These are phyloP conservation scores for Cutaneotrichosporon sp. DNA, from an alignment of 1,284 basidiomycete genomes.

Conservation along the genomic window DNA sequence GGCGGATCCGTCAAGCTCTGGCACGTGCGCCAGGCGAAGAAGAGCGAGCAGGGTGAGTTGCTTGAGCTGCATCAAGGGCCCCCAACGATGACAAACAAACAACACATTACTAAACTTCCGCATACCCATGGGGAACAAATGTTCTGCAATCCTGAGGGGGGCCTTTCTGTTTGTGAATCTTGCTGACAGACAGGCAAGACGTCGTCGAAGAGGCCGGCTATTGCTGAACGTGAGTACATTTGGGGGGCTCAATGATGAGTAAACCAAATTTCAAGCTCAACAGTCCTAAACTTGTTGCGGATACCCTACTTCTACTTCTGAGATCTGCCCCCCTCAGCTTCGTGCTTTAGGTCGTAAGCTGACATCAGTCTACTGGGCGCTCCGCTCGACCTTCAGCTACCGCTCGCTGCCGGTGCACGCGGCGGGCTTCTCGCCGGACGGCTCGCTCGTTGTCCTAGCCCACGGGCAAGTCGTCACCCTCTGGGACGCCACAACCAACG, in stretches of 20 bases:
- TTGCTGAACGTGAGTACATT: constrained; percentile 45
- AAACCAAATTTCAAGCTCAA: constrained; percentile 54
- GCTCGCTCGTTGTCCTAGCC: constrained; percentile 77
- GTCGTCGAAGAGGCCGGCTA: constrained; percentile 32
- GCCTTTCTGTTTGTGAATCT: not conserved
- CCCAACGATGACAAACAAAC: constrained; percentile 48
- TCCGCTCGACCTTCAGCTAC: constrained; percentile 69
- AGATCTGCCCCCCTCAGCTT: constrained; percentile 28
- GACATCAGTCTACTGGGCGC: constrained; percentile 71
- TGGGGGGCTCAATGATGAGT: constrained; percentile 45
- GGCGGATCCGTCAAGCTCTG: constrained; percentile 56
- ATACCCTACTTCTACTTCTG: constrained; percentile 54
- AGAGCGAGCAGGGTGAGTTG: constrained; percentile 49
- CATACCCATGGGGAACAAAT: constrained; percentile 43
- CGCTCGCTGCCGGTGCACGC: constrained; percentile 67
- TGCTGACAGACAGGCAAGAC: constrained; percentile 39
- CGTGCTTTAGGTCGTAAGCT: constrained; percentile 24
- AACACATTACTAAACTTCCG: constrained; percentile 51
- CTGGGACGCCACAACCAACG: constrained; percentile 72
- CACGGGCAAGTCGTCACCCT: constrained; percentile 71
- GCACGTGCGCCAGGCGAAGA: constrained; percentile 49
- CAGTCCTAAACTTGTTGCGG: constrained; percentile 53
- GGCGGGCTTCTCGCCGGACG: constrained; percentile 80
- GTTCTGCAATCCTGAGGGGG: constrained; percentile 55
- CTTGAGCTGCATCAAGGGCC: constrained; percentile 1